Percentiles rank a stretch among this genome's conserved stretches.
phyloP scores from a whole-genome alignment of 768 basidiomycete genomes.

The Naganishia friedmannii region DNA sequence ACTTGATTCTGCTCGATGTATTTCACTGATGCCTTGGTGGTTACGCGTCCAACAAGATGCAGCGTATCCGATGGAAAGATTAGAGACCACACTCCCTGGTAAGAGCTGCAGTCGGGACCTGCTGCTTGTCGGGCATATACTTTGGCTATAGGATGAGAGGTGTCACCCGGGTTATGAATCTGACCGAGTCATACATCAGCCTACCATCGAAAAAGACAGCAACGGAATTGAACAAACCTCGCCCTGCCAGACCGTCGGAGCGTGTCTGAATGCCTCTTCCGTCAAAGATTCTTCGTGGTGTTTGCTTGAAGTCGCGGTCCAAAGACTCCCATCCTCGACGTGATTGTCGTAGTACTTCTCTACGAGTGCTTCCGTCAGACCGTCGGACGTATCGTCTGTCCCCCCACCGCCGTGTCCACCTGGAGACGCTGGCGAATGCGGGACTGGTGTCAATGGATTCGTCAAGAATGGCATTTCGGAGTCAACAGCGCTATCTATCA shows the following conservation, averaged over 20 bases:
- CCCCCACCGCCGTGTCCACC: neutral
- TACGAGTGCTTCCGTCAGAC: neutral
- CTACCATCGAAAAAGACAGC: neutral
- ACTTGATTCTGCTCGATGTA: conserved; percentile 40
- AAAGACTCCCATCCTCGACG: neutral
- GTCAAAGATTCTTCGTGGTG: neutral
- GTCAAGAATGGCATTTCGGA: neutral
- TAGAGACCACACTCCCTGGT: conserved; percentile 31
- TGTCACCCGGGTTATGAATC: conserved; percentile 42
- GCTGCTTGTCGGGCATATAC: conserved; percentile 30
- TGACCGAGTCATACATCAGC: conserved; percentile 4
- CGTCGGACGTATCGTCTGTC: neutral
- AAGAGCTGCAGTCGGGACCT: conserved; percentile 24
- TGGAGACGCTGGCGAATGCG: neutral
- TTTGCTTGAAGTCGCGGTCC: neutral
- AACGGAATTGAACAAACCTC: conserved; percentile 1
- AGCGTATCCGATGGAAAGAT: conserved; percentile 39
- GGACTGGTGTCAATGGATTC: neutral
- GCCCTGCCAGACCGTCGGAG: conserved; percentile 42
- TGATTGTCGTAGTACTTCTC: neutral
- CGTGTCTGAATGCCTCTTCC: conserved; percentile 12
- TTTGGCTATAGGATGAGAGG: neutral
- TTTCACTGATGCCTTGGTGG: conserved; percentile 34
- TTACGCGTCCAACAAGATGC: conserved; percentile 43
- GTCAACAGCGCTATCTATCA: neutral